These are phyloP conservation scores for Populus simonii DNA, from an alignment of 345 rosid genomes.

Conservation along the genomic window DNA sequence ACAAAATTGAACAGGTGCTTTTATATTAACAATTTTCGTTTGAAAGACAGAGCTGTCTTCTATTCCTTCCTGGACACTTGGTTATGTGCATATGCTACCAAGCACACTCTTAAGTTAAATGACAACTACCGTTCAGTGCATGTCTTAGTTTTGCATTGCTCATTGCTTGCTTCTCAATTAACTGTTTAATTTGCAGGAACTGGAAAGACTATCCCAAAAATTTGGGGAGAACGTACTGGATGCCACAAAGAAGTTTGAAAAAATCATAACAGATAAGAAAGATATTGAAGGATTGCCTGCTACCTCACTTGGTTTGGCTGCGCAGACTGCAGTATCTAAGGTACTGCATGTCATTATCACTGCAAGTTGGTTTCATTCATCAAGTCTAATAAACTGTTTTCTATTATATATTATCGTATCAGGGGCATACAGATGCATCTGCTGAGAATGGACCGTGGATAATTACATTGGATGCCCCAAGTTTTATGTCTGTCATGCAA, in stretches of 20 bases:
- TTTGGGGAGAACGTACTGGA: slow-evolving; percentile 87
- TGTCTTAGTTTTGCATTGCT: background rate
- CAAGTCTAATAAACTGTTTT: background rate
- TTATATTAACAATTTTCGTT: background rate
- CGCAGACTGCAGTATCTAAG: slow-evolving; percentile 88
- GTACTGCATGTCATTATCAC: slow-evolving; percentile 31
- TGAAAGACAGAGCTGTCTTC: background rate
- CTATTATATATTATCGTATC: slow-evolving; percentile 3
- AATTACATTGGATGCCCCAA: slow-evolving; percentile 77
- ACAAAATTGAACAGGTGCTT: slow-evolving; percentile 84
- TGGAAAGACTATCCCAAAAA: slow-evolving; percentile 72
- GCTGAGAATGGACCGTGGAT: slow-evolving; percentile 86
- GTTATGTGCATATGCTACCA: background rate
- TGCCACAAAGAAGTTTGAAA: slow-evolving; percentile 88
- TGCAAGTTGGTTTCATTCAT: background rate
- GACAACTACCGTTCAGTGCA: background rate
- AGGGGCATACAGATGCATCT: slow-evolving; percentile 86
- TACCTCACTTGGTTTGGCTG: slow-evolving; percentile 82
- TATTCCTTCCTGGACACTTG: background rate
- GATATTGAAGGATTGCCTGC: slow-evolving; percentile 89
- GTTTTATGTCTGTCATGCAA: slow-evolving; percentile 79
- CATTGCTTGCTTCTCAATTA: background rate
- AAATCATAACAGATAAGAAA: slow-evolving; percentile 68
- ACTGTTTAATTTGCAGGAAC: slow-evolving; percentile 49
- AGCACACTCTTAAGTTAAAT: background rate